phyloP scores from a whole-genome alignment of 1,139 yeast genomes.

The Geotrichum phurueaensis region DNA sequence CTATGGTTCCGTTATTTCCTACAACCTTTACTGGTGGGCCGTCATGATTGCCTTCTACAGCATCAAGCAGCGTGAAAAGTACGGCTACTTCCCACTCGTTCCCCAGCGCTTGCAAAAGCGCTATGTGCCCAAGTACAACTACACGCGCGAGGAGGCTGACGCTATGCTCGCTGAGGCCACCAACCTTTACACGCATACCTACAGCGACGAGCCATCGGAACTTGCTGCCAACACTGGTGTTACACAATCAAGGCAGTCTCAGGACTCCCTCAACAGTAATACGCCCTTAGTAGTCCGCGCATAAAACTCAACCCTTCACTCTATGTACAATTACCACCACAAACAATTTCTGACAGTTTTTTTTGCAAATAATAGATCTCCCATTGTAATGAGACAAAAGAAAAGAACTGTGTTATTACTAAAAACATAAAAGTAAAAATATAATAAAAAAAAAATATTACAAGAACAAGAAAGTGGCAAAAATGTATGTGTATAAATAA shows the following conservation, averaged over 20 bases:
- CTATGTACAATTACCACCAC: background rate
- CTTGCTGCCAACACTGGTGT: background rate
- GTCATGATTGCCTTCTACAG: slow-evolving; percentile 10
- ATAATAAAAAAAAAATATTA: background rate
- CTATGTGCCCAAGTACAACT: slow-evolving; percentile 4
- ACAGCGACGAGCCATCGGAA: background rate
- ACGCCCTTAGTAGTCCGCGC: slow-evolving; percentile 23
- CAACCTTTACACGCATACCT: slow-evolving; percentile 5
- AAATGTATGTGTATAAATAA: background rate
- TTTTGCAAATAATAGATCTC: background rate
- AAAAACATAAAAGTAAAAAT: background rate
- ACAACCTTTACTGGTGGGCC: slow-evolving; percentile 45
- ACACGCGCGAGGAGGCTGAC: slow-evolving; percentile 10
- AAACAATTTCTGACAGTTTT: background rate
- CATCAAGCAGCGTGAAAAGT: slow-evolving; percentile 9
- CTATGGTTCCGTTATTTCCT: slow-evolving; percentile 76
- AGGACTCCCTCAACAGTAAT: slow-evolving; percentile 22
- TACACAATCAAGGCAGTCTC: background rate
- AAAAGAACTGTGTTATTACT: no score
- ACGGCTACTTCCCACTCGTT: slow-evolving; percentile 8
- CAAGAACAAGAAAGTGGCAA: background rate
- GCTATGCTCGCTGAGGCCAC: slow-evolving; percentile 13
- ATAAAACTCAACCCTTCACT: background rate
- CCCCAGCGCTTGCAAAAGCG: slow-evolving; percentile 8
- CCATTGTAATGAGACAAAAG: no score